These are phyloP conservation scores for Alternaria arbusti DNA, from an alignment of 2,329 filamentous ascomycete species.

Conservation along the genomic window DNA sequence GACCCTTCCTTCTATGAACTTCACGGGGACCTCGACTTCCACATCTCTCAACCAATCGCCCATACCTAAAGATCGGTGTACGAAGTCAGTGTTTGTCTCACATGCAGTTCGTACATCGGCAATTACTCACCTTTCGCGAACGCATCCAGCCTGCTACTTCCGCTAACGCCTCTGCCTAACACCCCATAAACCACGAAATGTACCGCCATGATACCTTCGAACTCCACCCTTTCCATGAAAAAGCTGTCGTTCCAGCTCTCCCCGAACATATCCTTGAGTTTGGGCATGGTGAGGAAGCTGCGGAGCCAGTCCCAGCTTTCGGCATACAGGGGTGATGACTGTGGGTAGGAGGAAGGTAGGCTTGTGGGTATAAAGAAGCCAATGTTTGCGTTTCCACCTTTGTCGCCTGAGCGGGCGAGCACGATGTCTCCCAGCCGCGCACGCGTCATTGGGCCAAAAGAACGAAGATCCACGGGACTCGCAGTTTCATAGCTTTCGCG, in stretches of 20 bases:
- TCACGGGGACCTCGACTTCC: slow-evolving; percentile 51
- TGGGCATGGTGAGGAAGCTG: slow-evolving; percentile 31
- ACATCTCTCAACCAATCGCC: slow-evolving; percentile 58
- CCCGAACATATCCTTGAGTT: slow-evolving; percentile 36
- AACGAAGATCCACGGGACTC: slow-evolving; percentile 38
- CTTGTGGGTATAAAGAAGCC: slow-evolving; percentile 46
- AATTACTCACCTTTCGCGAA: slow-evolving; percentile 55
- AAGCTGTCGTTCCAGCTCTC: slow-evolving; percentile 33
- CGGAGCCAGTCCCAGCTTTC: slow-evolving; percentile 43
- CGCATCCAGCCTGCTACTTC: slow-evolving; percentile 55
- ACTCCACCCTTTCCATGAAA: slow-evolving; percentile 41
- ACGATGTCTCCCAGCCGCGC: slow-evolving; percentile 51
- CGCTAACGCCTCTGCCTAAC: slow-evolving; percentile 53
- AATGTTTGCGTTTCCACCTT: slow-evolving; percentile 45
- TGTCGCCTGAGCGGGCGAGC: slow-evolving; percentile 52
- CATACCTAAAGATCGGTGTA: slow-evolving; percentile 34
- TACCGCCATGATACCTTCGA: slow-evolving; percentile 38
- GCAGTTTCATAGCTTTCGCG: slow-evolving; percentile 39
- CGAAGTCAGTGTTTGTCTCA: too few species aligned
- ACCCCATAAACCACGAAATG: slow-evolving; percentile 50
- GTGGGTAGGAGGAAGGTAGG: slow-evolving; percentile 33
- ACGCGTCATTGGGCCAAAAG: slow-evolving; percentile 28
- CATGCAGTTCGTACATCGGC: too few species aligned
- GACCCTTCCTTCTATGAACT: slow-evolving; percentile 30
- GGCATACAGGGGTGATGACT: slow-evolving; percentile 29